A percentile compares a stretch with the other conserved stretches of the same genome.
Evolutionary conservation across 495 filamentous ascomycete genomes (phyloP).

Genomic region (Xylaria flabelliformis): DNA sequence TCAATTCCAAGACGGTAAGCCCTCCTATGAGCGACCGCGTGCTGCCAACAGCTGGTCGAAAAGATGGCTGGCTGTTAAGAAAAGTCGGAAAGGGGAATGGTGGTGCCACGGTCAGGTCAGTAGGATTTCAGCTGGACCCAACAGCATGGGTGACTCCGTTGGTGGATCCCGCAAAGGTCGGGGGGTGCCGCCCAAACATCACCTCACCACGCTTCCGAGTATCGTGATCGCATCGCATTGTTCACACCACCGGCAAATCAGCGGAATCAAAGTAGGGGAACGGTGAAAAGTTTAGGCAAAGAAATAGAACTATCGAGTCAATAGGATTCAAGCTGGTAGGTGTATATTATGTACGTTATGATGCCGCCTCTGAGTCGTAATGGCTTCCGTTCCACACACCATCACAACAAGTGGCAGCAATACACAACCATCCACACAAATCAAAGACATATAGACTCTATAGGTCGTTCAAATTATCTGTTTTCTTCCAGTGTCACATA

Average conservation of each 20-base stretch:
- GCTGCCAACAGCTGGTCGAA: neutral
- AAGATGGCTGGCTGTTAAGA: conserved; percentile 7
- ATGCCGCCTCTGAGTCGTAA: conserved; percentile 4
- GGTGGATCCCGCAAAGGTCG: conserved; percentile 3
- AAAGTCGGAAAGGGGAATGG: neutral
- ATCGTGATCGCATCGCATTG: conserved; percentile 16
- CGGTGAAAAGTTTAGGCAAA: neutral
- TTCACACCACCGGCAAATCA: conserved; percentile 8
- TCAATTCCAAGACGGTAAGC: no score
- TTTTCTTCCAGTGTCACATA: neutral
- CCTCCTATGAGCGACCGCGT: no score
- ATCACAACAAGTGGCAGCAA: neutral
- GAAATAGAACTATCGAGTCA: neutral
- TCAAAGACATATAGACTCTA: neutral
- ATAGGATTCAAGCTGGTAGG: neutral
- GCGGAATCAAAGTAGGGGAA: neutral
- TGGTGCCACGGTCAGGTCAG: conserved; percentile 27
- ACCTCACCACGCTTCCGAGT: conserved; percentile 16
- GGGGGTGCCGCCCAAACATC: conserved; percentile 21
- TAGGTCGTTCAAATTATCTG: neutral
- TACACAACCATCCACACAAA: conserved; percentile 8
- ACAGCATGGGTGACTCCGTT: conserved; percentile 1
- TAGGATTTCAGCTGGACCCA: conserved; percentile 26
- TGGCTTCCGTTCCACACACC: conserved; percentile 19
- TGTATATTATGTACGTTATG: conserved; percentile 21